Percentiles rank a stretch among this genome's conserved stretches.
phyloP scores from a whole-genome alignment of 768 basidiomycete genomes.

The Calocera cornea region DNA sequence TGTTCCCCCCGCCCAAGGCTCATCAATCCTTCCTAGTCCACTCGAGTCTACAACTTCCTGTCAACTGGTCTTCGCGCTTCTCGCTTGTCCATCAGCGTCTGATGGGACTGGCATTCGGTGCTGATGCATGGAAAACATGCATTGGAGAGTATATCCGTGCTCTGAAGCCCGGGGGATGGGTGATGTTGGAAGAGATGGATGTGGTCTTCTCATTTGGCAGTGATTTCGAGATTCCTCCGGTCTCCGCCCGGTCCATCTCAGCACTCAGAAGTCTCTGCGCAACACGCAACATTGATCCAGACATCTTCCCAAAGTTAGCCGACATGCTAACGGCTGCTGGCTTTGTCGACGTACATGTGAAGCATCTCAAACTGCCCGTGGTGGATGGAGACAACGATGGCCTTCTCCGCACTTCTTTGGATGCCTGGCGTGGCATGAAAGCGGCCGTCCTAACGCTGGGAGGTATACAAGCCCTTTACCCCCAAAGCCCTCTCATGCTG shows the following conservation, averaged over 20 bases:
- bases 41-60: slow-evolving; percentile 16
- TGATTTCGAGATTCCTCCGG: background rate
- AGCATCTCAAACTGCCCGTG: background rate
- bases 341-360: background rate
- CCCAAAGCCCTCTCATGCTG: background rate
- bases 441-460: background rate
- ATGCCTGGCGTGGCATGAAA: background rate
- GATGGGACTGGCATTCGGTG: slow-evolving; percentile 6
- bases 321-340: too few relatives aligned
- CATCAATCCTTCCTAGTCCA: slow-evolving; percentile 13
- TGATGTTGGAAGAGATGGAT: slow-evolving; percentile 22
- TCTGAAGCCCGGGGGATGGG: slow-evolving; percentile 23
- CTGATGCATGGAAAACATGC: slow-evolving; percentile 13
- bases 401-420: background rate
- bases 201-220: background rate
- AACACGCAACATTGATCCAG: too few relatives aligned
- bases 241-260: background rate
- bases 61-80: slow-evolving; percentile 6
- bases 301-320: too few relatives aligned
- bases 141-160: slow-evolving; percentile 23
- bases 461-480: background rate
- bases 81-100: slow-evolving; percentile 12
- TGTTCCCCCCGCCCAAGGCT: slow-evolving; percentile 10
- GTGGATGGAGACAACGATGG: background rate
- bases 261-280: background rate